Conservation (phyloP, 768 basidiomycete species). For the Gautieria morchelliformis region DNA sequence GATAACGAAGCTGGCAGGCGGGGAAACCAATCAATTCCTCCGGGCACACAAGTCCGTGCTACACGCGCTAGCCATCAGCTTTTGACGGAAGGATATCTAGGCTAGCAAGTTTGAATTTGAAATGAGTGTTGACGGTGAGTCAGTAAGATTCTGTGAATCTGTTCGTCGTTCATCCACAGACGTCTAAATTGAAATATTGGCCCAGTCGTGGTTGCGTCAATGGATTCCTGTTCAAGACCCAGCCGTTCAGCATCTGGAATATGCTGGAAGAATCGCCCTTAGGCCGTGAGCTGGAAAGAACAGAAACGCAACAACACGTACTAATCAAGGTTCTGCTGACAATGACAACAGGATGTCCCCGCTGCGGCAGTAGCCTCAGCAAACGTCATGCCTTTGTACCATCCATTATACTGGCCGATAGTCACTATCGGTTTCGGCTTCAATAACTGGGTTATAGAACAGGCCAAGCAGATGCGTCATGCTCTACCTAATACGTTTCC, state of each 20-base stretch:
- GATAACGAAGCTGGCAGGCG: too few species aligned
- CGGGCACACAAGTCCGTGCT: too few species aligned
- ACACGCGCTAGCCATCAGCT: too few species aligned
- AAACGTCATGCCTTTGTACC: constrained; percentile 50
- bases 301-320: constrained; percentile 22
- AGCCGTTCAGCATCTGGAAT: constrained; percentile 65
- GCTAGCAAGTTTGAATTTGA: too few species aligned
- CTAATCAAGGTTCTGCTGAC: constrained; percentile 87
- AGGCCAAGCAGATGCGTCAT: not conserved
- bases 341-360: constrained; percentile 44
- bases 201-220: constrained; percentile 41
- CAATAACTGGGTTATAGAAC: not conserved
- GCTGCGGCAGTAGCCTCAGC: constrained; percentile 52
- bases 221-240: constrained; percentile 51
- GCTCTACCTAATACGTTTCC: constrained; percentile 39
- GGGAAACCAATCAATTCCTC: too few species aligned
- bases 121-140: too few species aligned
- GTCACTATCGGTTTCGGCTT: constrained; percentile 17
- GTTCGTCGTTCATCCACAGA: constrained; percentile 15
- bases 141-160: too few species aligned
- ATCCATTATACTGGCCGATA: constrained; percentile 74
- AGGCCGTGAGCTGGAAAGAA: not conserved
- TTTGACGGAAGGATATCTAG: too few species aligned
- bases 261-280: constrained; percentile 30
- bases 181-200: constrained; percentile 56